Base-by-base conservation (phyloP, 805 yeast genomes). In the Myxozyma melibiosi region DNA sequence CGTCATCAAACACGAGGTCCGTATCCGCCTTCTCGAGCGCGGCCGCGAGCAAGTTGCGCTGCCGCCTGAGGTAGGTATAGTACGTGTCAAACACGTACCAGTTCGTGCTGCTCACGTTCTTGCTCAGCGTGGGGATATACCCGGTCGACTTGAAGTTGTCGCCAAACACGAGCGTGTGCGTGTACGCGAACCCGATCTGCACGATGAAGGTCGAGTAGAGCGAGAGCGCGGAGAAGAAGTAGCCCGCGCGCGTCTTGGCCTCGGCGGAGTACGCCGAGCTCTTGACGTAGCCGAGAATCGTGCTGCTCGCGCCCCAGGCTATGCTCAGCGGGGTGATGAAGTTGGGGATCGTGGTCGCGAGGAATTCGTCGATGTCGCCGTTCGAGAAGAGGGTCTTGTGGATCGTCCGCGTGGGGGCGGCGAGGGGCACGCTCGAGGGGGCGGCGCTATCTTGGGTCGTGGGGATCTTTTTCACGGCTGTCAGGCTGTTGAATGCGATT, bases 11-110 rank as follows among this genome's bases (percentile, higher is more conserved):
- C 9, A 41, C 31, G 24, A 42, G 20, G 7, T 35, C 20, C 13
- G 39, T 25, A 30, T 51, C 55, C 4, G 55, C 14, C 3, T 38
- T 35, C 45, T 51, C 55, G 7, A 51, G 11, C 16, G 48, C 49
- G 3, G 55, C 28, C 4, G 55, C 37, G n/a, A 51, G n/a, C 1
- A 51, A 24, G 37, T 45, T 35, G 6, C 55, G 43, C 22, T 51
- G 55, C 3, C 55, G 55, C 13, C 28, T 14, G 11, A 51, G 33
- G 31, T 51, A 51, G 1, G 55, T 20, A 20, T 27, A 24, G 38
- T 51, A 51, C 13, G 55, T 35, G 22, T 51, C 55, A 30, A 51
- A 51, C 2, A 51, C 37, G 30, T 25, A 51, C 55, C 55, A 51
- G 5, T 39, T 37, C 11, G 48, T 51, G 2, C 40, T 34, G 4